Evolutionary conservation across 192 early-diverging fungal genomes (phyloP), one percentile per base, ranked within the genome.

Genomic region (Lunasporangiospora selenospora): DNA sequence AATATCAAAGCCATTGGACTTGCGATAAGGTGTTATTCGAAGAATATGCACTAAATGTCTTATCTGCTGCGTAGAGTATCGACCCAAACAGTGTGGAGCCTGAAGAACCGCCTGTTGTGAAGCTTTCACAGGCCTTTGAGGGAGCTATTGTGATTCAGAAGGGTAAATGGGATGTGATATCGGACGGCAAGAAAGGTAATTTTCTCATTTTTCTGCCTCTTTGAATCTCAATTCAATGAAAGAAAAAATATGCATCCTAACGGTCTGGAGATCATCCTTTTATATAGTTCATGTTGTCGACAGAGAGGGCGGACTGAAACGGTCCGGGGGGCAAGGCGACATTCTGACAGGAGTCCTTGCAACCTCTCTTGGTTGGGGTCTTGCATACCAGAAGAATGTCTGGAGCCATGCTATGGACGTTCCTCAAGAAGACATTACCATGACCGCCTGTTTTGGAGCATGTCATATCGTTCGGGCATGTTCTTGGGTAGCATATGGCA

Each of bases 281-380:
- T 27, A n/a, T 38, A 16, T 52, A 81, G 85, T 91, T 3, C 70
- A 89, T 46, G 45, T 70, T 1, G 93, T 90, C 40, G 80, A 86
- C 43, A 80, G 80, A 23, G 62, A 67, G 26, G 92, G 95, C 21
- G 89, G 91, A 3, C 75, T 92, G 39, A 86, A 95, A 42, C 77
- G 98, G 13, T 95, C 93, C 64, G 98, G 98, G 19, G 96, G 98
- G 1, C 98, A 98, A 59, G 98, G 98, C 30, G 98, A 99, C 67
- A 77, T 99, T 6, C 80, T 99, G 24, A 85, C 91, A 12, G 98
- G 98, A 16, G 58, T 87, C 6, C 66, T 94, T 27, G 92, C 89
- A 0, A 85, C 96, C 12, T 97, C 96, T 27, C 45, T 98, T 39
- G 91, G 90, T 0, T 99, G 98, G 98, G 91, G 87, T 12, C 67